Evolutionary conservation across 2,329 filamentous ascomycete genomes (phyloP), one percentile per base, ranked within the genome.

Genomic region (Colletotrichum tabaci): DNA sequence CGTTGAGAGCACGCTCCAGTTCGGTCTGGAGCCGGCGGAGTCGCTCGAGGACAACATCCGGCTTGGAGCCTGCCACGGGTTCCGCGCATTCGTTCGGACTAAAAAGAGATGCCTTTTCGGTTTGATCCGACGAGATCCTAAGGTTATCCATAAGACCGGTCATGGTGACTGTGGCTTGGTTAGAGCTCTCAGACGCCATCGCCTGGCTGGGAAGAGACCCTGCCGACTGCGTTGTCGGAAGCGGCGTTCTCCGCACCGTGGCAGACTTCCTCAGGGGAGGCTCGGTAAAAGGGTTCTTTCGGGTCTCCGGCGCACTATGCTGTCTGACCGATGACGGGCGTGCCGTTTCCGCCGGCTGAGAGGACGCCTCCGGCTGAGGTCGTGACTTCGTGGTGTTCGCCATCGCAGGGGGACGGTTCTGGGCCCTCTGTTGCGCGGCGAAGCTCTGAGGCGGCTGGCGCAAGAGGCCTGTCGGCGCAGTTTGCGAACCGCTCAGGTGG

Each of bases 341-440:
- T 47, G 66, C 53, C 30, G 63, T 40, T 35, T 73, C 70, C 13
- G 66, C 66, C 6, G 71, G 47, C 8, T 73, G 66, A 18, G 55
- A 60, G 12, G 46, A 21, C 18, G 60, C 26, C 52, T 73, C 72
- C 7, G 70, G 61, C 12, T 49, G 66, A 2, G 80, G 79, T 46
- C 79, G 81, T 7, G 80, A 77, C 52, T 81, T 79, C 16, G 77
- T 35, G 44, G 76, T 57, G 49, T 74, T 58, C 2, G 79, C 63
- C 42, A 78, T 77, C 12, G 77, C 72, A 4, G 78, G 71, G 7
- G 88, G 85, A 68, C 84, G 85, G 74, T 84, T 84, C 73, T 90
- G 89, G 30, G 89, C 88, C 74, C 90, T 83, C 75, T 92, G 90
- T 74, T 92, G 90, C 4, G 90, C 90, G 15, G 90, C 90, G 78